Base-by-base conservation (phyloP, 1,139 yeast species). In the Scheffersomyces segobiensis region DNA sequence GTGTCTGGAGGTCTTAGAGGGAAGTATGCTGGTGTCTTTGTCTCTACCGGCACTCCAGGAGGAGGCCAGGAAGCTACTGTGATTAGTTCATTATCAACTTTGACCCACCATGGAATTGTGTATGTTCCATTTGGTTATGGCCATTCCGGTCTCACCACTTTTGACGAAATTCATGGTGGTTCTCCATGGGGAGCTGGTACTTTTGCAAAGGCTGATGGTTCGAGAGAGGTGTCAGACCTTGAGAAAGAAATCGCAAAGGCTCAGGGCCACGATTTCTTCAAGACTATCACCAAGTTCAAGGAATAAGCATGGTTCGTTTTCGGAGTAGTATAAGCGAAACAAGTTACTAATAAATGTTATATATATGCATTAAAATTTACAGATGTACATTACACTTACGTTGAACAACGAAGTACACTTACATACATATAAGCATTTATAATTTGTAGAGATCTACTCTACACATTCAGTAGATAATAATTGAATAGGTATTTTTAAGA, bases 181-280 rank as follows among this genome's bases (percentile, higher is more conserved):
- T 87, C 95, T 57, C 85, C 97, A 59, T 91, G 95, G 93, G 97
- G 97, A 77, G 92, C 97, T 55, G 96, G 96, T 69, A 79, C 92
- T 59, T 82, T 82, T 67, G 93, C 97, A 49, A 93, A 87, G 65
- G 81, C 83, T 59, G 95, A 89, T 67, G 97, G 97, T 66, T 86
- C 92, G 20, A 87, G 96, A 82, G 81, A 80, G 71, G 91, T 95
- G 59, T 67, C 85, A 60, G 84, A 79, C 56, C 78, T 88, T 62
- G 97, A 91, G 78, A 77, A 84, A 70, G 83, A 84, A 65, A 68
- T 90, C 65, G 93, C 88, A 55, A 65, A 67, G 56, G 77, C 76
- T 65, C 96, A 89, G 78, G 96, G 95, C 72, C 76, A 80, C 66
- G 71, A 80, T 60, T 89, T 88, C 79, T 85, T 80, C 75, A 80